Percentiles rank a stretch among this genome's conserved stretches.
Conservation (phyloP, 169 alveolate species). For the Cryptosporidium tyzzeri region DNA sequence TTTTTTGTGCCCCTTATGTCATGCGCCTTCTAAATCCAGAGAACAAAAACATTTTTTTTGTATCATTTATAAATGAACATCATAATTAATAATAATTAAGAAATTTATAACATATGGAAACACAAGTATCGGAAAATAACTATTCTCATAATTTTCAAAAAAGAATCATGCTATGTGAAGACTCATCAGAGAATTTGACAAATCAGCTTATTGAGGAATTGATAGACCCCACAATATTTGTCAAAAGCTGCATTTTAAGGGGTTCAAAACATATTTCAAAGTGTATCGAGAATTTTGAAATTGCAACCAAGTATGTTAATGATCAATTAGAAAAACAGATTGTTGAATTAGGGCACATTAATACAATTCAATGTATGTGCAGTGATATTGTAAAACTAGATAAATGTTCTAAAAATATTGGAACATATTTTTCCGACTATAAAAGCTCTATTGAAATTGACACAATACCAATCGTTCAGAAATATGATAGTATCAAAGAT, state of each 20-base stretch:
- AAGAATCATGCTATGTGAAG: neutral
- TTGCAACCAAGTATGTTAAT: constrained; percentile 34
- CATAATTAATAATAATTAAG: neutral
- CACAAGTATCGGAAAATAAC: neutral
- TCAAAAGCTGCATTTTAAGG: constrained; percentile 50
- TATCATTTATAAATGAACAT: neutral
- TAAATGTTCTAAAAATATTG: neutral
- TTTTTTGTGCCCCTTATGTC: constrained; percentile 16
- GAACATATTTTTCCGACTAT: neutral
- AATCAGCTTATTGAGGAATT: constrained; percentile 51
- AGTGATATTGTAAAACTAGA: constrained; percentile 28
- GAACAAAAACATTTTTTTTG: neutral
- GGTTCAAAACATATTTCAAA: constrained; percentile 42
- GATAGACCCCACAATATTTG: constrained; percentile 52
- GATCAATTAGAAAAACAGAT: constrained; percentile 36
- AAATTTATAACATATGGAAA: neutral
- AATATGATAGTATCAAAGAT: constrained; percentile 54
- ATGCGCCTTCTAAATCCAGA: constrained; percentile 18
- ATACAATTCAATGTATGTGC: constrained; percentile 25
- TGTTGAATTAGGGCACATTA: constrained; percentile 26
- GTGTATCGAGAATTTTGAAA: constrained; percentile 42
- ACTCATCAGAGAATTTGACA: constrained; percentile 16
- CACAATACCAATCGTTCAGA: constrained; percentile 21
- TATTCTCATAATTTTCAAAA: neutral
- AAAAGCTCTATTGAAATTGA: neutral